Percentiles rank a stretch among this genome's conserved stretches.
phyloP scores from a whole-genome alignment of 106 monocot genomes.

The Ottelia alismoides region DNA sequence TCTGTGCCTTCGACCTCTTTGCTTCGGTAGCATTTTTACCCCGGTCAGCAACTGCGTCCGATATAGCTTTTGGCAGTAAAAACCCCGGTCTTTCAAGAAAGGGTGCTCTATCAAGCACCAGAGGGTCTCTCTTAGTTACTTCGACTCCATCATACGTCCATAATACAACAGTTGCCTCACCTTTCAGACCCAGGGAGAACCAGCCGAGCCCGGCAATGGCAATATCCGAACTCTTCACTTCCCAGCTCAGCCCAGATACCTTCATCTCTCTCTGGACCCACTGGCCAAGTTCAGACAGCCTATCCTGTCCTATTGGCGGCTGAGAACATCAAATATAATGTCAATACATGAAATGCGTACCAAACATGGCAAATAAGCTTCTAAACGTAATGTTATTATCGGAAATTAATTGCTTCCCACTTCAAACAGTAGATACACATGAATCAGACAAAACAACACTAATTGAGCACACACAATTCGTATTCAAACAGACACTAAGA shows the following conservation, averaged over 20 bases:
- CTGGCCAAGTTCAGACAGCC: slow-evolving; percentile 52
- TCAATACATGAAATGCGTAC: no score
- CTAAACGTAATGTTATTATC: no score
- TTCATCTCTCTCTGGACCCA: slow-evolving; percentile 59
- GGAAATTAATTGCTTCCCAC: no score
- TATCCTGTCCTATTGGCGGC: slow-evolving; percentile 72
- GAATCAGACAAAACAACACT: no score
- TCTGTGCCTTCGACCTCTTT: slow-evolving; percentile 30
- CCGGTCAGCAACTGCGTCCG: slow-evolving; percentile 52
- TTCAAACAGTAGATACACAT: no score
- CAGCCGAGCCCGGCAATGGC: slow-evolving; percentile 77
- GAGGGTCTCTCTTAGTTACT: slow-evolving; percentile 59
- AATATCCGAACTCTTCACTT: slow-evolving; percentile 68
- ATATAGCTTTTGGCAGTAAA: slow-evolving; percentile 68
- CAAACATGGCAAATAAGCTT: no score
- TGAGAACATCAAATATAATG: slow-evolving; percentile 14
- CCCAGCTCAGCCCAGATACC: slow-evolving; percentile 79
- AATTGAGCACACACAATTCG: no score
- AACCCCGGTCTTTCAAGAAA: slow-evolving; percentile 85
- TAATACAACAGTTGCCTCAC: slow-evolving; percentile 63
- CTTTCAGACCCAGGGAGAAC: slow-evolving; percentile 86
- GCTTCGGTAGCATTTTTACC: slow-evolving; percentile 37
- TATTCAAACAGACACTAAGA: no score
- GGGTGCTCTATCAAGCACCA: slow-evolving; percentile 69
- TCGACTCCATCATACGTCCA: slow-evolving; percentile 80